Conservation (phyloP, 371 early-diverging fungal species). For the Batkoa obscura region DNA sequence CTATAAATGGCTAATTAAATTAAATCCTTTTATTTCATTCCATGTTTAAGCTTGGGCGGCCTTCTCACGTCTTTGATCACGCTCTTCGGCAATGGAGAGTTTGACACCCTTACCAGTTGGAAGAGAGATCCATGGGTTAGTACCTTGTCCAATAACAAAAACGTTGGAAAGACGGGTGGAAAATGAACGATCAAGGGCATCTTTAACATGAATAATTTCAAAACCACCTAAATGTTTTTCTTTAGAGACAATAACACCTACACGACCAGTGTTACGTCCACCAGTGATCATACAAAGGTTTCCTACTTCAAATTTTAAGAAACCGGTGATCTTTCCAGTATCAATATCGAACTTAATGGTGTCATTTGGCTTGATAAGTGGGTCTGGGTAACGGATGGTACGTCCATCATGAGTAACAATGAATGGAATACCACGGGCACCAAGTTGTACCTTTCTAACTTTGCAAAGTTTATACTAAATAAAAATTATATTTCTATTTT, state of each 20-base stretch:
- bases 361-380: constrained; percentile 96
- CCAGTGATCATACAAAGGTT: constrained; percentile 94
- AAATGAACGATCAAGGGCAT: constrained; percentile 67
- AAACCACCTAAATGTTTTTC: constrained; percentile 97
- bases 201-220: constrained; percentile 86
- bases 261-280: constrained; percentile 98
- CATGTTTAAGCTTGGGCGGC: constrained; percentile 6
- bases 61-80: constrained; percentile 65
- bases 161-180: constrained; percentile 81
- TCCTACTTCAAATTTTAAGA: constrained; percentile 90
- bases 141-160: constrained; percentile 78
- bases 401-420: constrained; percentile 98
- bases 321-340: constrained; percentile 82
- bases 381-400: constrained; percentile 99
- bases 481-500: neutral
- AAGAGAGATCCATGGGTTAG: constrained; percentile 67
- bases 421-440: constrained; percentile 90
- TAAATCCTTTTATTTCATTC: too few species aligned
- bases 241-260: constrained; percentile 94
- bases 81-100: constrained; percentile 95
- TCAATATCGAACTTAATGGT: constrained; percentile 95
- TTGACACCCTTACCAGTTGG: constrained; percentile 97
- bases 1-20: too few species aligned
- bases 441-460: constrained; percentile 88
- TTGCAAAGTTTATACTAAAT: constrained; percentile 91